phyloP scores from a whole-genome alignment of 371 early-diverging fungal species.

The Vairimorpha necatrix region DNA sequence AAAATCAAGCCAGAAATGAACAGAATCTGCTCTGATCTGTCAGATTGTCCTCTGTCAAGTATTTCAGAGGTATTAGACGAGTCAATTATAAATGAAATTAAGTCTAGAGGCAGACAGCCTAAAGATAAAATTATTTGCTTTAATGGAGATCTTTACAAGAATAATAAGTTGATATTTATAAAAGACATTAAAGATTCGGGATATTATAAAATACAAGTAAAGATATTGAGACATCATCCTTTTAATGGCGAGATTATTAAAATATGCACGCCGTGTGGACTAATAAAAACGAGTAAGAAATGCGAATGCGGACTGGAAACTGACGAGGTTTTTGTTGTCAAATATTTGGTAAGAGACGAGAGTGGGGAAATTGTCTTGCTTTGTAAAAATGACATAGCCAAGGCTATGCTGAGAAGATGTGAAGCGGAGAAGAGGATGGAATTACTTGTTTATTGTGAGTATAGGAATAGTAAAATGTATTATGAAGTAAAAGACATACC shows the following conservation, averaged over 20 bases:
- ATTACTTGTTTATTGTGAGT: neutral
- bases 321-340: neutral
- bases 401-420: neutral
- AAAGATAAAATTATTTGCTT: neutral
- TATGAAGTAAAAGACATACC: slow-evolving; percentile 2
- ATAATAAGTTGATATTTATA: neutral
- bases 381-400: neutral
- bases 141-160: neutral
- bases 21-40: neutral
- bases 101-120: neutral
- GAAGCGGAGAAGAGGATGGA: neutral
- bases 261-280: neutral
- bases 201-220: slow-evolving; percentile 19
- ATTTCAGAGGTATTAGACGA: neutral
- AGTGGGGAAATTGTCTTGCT: neutral
- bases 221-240: slow-evolving; percentile 21
- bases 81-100: neutral
- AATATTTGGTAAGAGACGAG: neutral
- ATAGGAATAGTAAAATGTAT: neutral
- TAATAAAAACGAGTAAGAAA: neutral
- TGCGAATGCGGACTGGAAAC: neutral
- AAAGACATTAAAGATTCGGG: neutral
- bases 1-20: slow-evolving; percentile 6
- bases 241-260: neutral
- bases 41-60: slow-evolving; percentile 8